These are phyloP conservation scores for Solanum arcanum DNA, from an alignment of 257 asterid species.

Conservation along the genomic window DNA sequence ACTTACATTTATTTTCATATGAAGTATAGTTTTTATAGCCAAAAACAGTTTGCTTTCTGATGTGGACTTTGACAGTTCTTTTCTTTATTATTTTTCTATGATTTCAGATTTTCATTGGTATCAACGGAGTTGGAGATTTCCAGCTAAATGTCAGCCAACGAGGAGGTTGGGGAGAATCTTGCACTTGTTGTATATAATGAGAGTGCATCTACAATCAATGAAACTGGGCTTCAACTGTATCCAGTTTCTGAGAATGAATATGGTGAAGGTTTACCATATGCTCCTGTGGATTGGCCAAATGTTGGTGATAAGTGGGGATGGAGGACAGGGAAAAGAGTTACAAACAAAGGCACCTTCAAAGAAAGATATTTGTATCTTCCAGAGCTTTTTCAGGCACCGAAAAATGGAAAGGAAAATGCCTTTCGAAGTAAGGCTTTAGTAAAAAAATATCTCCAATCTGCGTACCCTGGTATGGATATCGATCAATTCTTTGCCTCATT, in stretches of 20 bases:
- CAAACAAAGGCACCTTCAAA: conserved; percentile 30
- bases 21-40: not conserved
- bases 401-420: conserved; percentile 5
- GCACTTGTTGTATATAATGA: conserved; percentile 25
- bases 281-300: not conserved
- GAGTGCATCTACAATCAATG: too few species aligned
- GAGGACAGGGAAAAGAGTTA: conserved; percentile 55
- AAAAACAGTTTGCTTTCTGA: not conserved
- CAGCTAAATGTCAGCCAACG: not conserved
- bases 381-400: not conserved
- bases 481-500: conserved; percentile 55
- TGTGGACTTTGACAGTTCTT: not conserved
- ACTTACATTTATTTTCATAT: too few species aligned
- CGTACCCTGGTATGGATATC: conserved; percentile 16
- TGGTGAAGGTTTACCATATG: conserved; percentile 65
- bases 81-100: not conserved
- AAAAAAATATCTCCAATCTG: conserved; percentile 13
- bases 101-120: too few species aligned
- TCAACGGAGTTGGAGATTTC: not conserved
- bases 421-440: conserved; percentile 51
- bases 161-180: conserved; percentile 41
- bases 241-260: conserved; percentile 22
- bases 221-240: conserved; percentile 6
- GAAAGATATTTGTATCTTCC: conserved; percentile 70
- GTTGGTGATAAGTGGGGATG: conserved; percentile 21